These are phyloP conservation scores for Logfia minima DNA, from an alignment of 129 eudicot genomes.

Conservation along the genomic window DNA sequence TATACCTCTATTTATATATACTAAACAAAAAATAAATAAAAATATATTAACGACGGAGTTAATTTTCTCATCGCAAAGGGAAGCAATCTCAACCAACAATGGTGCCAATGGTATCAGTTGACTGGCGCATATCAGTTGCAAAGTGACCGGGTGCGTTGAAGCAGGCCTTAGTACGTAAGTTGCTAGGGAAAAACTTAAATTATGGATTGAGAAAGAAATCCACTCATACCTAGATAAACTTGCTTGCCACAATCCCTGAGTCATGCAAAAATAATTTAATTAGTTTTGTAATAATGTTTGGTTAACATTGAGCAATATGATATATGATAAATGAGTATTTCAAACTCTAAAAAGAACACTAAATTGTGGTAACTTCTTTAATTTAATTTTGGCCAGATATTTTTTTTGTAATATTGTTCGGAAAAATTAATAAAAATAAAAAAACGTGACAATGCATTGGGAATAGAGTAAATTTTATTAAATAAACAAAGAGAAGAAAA, in stretches of 20 bases:
- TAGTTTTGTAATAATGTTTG: neutral
- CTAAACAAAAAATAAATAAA: no score
- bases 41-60: no score
- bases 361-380: neutral
- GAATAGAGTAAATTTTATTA: neutral
- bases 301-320: no score
- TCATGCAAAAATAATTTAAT: conserved; percentile 22
- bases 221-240: conserved; percentile 76
- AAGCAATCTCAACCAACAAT: no score
- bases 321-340: no score
- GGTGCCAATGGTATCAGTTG: no score
- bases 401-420: neutral
- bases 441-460: conserved; percentile 20
- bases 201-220: neutral
- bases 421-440: neutral
- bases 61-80: no score
- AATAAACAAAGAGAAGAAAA: neutral
- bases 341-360: no score
- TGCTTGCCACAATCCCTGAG: conserved; percentile 98
- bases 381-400: neutral
- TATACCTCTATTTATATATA: no score
- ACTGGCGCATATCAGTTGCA: no score
- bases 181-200: neutral
- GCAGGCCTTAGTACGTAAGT: no score
- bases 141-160: no score